Conservation (phyloP, 495 filamentous ascomycete species). For the Oleoguttula mirabilis region DNA sequence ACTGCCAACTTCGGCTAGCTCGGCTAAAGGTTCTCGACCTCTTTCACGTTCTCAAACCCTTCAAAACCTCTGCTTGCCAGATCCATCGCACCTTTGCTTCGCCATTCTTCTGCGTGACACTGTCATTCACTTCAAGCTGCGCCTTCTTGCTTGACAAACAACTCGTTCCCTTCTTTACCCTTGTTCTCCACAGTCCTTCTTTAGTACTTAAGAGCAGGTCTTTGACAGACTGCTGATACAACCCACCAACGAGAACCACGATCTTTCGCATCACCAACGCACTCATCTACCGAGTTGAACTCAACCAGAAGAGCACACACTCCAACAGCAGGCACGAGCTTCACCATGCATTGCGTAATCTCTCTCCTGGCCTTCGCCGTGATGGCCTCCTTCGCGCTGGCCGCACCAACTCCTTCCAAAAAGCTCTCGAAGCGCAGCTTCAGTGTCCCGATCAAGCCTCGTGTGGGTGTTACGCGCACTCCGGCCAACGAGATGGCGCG, state of each 20-base stretch:
- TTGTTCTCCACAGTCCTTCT: constrained; percentile 1
- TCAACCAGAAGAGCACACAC: too few relatives aligned
- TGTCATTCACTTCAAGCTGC: background rate
- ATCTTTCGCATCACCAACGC: background rate
- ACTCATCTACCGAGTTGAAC: too few relatives aligned
- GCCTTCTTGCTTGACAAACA: background rate
- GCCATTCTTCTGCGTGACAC: too few relatives aligned
- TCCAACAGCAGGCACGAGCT: too few relatives aligned
- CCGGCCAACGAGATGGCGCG: constrained; percentile 5
- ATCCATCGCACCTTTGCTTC: too few relatives aligned
- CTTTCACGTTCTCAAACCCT: too few relatives aligned
- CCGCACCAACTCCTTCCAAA: constrained; percentile 13
- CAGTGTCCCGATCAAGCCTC: constrained; percentile 4
- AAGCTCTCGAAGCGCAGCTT: constrained; percentile 1
- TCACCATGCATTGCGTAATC: constrained; percentile 6
- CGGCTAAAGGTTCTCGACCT: too few relatives aligned
- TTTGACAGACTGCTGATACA: constrained; percentile 6
- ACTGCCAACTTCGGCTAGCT: too few relatives aligned
- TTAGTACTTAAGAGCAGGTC: constrained; percentile 2
- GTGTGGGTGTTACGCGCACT: background rate
- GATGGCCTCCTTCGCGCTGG: constrained; percentile 9
- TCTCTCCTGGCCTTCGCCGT: constrained; percentile 5
- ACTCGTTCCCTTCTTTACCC: background rate
- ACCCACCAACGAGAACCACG: background rate
- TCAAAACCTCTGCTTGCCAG: too few relatives aligned